These are phyloP conservation scores for Rhodotorula sp. DNA, from an alignment of 1,284 basidiomycete species.

Conservation along the genomic window DNA sequence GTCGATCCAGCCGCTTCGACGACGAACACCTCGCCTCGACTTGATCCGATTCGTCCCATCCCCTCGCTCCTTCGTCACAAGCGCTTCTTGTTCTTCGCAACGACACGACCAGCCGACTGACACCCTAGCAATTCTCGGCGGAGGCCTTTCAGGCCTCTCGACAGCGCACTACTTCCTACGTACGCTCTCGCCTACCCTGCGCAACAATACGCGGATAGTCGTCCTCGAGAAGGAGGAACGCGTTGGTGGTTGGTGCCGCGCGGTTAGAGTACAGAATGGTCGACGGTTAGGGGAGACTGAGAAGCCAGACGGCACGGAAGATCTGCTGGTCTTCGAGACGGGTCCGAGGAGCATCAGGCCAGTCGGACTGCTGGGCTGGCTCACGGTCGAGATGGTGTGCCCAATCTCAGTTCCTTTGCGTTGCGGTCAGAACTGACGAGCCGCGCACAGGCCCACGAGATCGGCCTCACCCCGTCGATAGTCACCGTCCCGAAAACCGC, in stretches of 20 bases:
- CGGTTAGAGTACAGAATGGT: conserved; percentile 55
- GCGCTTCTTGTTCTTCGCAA: no score
- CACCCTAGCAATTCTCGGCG: conserved; percentile 69
- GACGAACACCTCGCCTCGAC: no score
- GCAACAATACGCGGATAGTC: conserved; percentile 54
- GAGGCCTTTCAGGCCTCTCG: conserved; percentile 76
- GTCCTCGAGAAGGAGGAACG: conserved; percentile 65
- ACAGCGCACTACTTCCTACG: conserved; percentile 73
- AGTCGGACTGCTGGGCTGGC: conserved; percentile 59
- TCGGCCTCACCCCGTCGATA: conserved; percentile 61
- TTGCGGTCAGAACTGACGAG: neutral
- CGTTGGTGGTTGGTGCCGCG: conserved; percentile 81
- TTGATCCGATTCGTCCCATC: neutral
- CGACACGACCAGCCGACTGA: neutral
- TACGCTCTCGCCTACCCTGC: conserved; percentile 58
- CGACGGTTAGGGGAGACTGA: conserved; percentile 63
- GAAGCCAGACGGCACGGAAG: conserved; percentile 40
- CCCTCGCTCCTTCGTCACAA: neutral
- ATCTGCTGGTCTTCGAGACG: conserved; percentile 65
- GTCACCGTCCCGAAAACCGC: conserved; percentile 65
- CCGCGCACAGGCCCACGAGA: conserved; percentile 65
- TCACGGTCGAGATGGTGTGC: conserved; percentile 71
- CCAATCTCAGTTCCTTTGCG: neutral
- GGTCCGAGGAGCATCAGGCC: conserved; percentile 81
- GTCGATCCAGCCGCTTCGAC: no score